Percentiles rank a stretch among this genome's conserved stretches.
Conservation (phyloP, 106 monocot species). For the Vanilla planifolia region DNA sequence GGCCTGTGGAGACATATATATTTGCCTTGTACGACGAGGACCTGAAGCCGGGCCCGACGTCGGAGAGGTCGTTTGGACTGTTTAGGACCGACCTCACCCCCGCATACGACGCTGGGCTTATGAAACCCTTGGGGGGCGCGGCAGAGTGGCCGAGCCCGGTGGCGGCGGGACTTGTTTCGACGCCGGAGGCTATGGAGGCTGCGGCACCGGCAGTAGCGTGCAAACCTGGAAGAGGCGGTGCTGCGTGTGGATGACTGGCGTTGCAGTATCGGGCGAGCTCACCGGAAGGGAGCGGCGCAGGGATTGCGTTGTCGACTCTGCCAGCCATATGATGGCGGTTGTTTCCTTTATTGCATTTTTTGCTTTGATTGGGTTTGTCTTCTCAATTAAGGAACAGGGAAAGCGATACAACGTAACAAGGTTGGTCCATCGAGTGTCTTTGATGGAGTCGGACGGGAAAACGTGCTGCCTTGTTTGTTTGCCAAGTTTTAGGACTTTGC, state of each 20-base stretch:
- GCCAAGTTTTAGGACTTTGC: no score
- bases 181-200: conserved; percentile 37
- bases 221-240: not conserved
- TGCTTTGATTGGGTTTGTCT: no score
- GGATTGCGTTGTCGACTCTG: no score
- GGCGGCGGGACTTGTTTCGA: not conserved
- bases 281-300: not conserved
- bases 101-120: conserved; percentile 50
- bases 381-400: no score
- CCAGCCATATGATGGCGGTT: not conserved
- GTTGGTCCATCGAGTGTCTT: no score
- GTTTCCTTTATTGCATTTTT: no score
- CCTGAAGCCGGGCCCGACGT: conserved; percentile 60
- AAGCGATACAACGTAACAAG: no score
- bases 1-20: conserved; percentile 58
- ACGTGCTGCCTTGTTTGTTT: no score
- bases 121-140: no score
- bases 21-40: conserved; percentile 76
- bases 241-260: not conserved
- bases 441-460: no score
- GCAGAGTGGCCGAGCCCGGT: not conserved
- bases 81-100: conserved; percentile 45
- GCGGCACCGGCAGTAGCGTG: conserved; percentile 8
- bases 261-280: not conserved
- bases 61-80: conserved; percentile 64